phyloP scores from a whole-genome alignment of 208 protist species.

The Wallacemonas sp. region DNA sequence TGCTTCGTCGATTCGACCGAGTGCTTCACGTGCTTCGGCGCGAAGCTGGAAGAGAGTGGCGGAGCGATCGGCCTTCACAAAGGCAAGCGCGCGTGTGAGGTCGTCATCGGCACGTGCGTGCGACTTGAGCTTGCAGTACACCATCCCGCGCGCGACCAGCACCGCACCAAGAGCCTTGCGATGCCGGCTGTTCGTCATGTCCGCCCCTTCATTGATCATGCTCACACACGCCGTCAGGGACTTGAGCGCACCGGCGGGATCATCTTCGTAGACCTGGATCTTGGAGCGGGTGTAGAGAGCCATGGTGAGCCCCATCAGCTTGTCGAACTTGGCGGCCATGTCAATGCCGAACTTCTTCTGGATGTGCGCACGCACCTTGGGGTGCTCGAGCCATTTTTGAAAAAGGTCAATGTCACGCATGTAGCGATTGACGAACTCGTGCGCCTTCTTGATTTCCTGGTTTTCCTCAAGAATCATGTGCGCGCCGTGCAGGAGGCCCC shows the following conservation, averaged over 20 bases:
- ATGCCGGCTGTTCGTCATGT: constrained; percentile 69
- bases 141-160: constrained; percentile 78
- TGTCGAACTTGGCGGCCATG: constrained; percentile 85
- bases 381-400: constrained; percentile 88
- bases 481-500: constrained; percentile 83
- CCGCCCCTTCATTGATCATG: constrained; percentile 65
- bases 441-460: constrained; percentile 79
- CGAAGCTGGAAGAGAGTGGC: constrained; percentile 86
- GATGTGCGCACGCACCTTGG: constrained; percentile 87
- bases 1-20: constrained; percentile 83
- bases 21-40: constrained; percentile 77
- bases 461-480: constrained; percentile 88
- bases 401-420: constrained; percentile 91
- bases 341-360: constrained; percentile 85
- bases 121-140: constrained; percentile 84
- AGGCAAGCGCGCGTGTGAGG: constrained; percentile 71
- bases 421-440: constrained; percentile 90
- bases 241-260: constrained; percentile 84
- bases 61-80: constrained; percentile 73
- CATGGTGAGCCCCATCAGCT: constrained; percentile 86
- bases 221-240: constrained; percentile 72
- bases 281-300: constrained; percentile 87
- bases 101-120: constrained; percentile 80
- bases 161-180: constrained; percentile 81
- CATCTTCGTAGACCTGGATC: constrained; percentile 88